phyloP scores from a whole-genome alignment of 1,284 basidiomycete species.

The Microbotryum scabiosae region DNA sequence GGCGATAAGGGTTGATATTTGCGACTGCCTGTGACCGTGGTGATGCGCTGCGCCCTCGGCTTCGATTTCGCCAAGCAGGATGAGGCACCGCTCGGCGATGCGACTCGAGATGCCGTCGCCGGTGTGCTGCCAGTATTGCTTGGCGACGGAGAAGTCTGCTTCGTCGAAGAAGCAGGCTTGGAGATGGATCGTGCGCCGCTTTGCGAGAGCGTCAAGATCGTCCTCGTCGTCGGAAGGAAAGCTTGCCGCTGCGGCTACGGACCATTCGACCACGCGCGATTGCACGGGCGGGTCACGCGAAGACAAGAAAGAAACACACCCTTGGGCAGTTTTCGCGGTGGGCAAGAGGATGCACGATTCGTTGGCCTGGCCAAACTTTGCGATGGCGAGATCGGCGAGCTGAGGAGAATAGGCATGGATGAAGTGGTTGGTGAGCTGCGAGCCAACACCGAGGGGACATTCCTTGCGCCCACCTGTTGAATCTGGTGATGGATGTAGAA shows the following conservation, averaged over 20 bases:
- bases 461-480: slow-evolving; percentile 56
- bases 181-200: slow-evolving; percentile 48
- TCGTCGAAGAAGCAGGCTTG: slow-evolving; percentile 72
- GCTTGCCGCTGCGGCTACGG: slow-evolving; percentile 46
- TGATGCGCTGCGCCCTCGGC: slow-evolving; percentile 31
- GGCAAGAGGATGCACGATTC: slow-evolving; percentile 74
- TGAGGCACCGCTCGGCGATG: slow-evolving; percentile 71
- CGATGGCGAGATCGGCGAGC: slow-evolving; percentile 67
- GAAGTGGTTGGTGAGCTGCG: neutral
- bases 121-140: slow-evolving; percentile 93
- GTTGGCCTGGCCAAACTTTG: slow-evolving; percentile 60
- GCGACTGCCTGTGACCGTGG: neutral
- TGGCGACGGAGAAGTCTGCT: slow-evolving; percentile 60
- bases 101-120: slow-evolving; percentile 85
- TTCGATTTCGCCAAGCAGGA: slow-evolving; percentile 50
- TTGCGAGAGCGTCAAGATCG: slow-evolving; percentile 30
- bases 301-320: slow-evolving; percentile 67
- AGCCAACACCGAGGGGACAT: neutral
- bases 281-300: slow-evolving; percentile 44
- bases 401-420: slow-evolving; percentile 37
- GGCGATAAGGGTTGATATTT: neutral
- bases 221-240: slow-evolving; percentile 33
- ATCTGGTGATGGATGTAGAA: slow-evolving; percentile 92
- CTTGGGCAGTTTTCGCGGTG: slow-evolving; percentile 59
- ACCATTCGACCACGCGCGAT: slow-evolving; percentile 63